A percentile compares a stretch with the other conserved stretches of the same genome.
Evolutionary conservation across 2,329 filamentous ascomycete species (phyloP).

Genomic region (Grosmannia huntii): DNA sequence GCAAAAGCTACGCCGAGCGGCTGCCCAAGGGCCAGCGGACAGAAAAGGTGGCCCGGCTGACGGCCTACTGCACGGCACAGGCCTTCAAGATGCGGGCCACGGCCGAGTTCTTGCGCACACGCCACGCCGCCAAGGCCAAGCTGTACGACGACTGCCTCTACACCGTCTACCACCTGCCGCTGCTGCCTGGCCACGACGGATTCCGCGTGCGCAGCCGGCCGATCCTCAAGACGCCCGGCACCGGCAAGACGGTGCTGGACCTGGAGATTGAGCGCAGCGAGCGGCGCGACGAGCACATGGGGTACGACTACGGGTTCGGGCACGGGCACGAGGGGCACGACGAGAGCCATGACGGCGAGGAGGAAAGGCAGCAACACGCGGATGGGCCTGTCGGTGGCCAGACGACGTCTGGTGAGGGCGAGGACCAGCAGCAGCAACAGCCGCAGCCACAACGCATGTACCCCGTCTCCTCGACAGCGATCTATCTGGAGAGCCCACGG

Average conservation of each 20-base stretch:
- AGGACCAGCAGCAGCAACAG: neutral
- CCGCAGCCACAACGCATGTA: neutral
- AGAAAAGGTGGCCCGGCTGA: slow-evolving; percentile 79
- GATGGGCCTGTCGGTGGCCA: neutral
- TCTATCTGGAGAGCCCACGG: neutral
- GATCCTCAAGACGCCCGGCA: slow-evolving; percentile 79
- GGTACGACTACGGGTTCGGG: slow-evolving; percentile 64
- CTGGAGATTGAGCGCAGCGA: slow-evolving; percentile 95
- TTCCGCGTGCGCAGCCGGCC: slow-evolving; percentile 84
- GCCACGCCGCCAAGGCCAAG: slow-evolving; percentile 85
- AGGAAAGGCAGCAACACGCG: too few species aligned
- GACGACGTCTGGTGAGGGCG: neutral
- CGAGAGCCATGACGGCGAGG: neutral
- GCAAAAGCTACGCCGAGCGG: slow-evolving; percentile 90
- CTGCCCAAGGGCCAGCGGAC: slow-evolving; percentile 77
- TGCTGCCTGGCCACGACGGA: slow-evolving; percentile 74
- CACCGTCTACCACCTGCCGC: slow-evolving; percentile 82
- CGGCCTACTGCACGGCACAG: slow-evolving; percentile 92
- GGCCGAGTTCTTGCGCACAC: slow-evolving; percentile 77
- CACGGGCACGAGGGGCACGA: neutral
- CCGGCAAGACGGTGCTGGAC: slow-evolving; percentile 80
- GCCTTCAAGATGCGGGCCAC: slow-evolving; percentile 80
- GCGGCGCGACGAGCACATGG: slow-evolving; percentile 75
- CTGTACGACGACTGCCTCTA: slow-evolving; percentile 97
- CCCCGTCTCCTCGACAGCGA: neutral